Base-by-base conservation (phyloP, 768 basidiomycete species). In the Leccinellum rugosiceps region DNA sequence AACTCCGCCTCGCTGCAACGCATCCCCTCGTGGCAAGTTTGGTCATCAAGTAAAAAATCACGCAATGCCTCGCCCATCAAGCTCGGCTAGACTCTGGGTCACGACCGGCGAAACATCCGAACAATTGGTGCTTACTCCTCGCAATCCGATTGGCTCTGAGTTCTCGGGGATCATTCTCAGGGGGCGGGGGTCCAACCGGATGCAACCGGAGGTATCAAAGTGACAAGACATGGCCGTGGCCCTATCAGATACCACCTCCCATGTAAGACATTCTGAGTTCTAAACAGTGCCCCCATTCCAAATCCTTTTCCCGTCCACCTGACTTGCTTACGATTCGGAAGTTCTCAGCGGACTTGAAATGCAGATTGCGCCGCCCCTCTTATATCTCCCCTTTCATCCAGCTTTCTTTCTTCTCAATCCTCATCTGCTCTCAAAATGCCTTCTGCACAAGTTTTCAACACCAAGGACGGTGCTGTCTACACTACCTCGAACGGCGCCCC, bases 401-500 rank as follows among this genome's bases (percentile, higher is more conserved):
- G 48, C 30, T 53, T 32, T 10, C 34, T 46, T 31, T 43, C 48
- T 51, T 49, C 17, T 49, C 28, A 59, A 41, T 35, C 61, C 25
- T 53, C 60, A 7, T 38, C 44, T 21, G 26, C 35, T n/a, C 28
- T 26, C 10, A 58, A 45, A n/a, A 91, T 91, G 89, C 82, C 89
- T 63, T 82, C 88, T 60, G 62, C 80, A 57, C 80, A 85, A 70
- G 82, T 87, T 48, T 75, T 79, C 68, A 72, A 76, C 34, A 64
- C 66, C 43, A 80, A 77, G 61, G 85, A 87, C 74, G 76, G 77
- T 59, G 83, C 85, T 19, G 65, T 80, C 56, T 95, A 94, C 81
- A 94, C 92, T 65, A 90, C 91, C 53, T 92, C 90, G 52, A 92
- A 83, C 65, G 94, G 94, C 65, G 87, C 85, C 8, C 85, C 91